phyloP scores from a whole-genome alignment of 192 early-diverging fungal species.

The Thoreauomyces humboldtii region DNA sequence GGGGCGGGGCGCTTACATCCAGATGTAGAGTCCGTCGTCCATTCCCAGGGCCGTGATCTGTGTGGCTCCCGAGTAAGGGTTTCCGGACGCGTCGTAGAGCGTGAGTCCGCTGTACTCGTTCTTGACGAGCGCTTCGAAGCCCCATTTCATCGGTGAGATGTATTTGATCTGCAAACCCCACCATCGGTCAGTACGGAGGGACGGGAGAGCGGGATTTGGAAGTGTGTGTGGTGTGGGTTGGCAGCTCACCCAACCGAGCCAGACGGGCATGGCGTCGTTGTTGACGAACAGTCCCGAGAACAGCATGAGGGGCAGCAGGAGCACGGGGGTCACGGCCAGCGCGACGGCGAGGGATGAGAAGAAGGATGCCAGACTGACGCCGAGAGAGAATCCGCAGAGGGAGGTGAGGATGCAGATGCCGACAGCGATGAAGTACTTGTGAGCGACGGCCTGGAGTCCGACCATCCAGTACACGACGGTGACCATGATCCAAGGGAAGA shows the following conservation, averaged over 20 bases:
- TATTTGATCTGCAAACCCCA: too few relatives aligned
- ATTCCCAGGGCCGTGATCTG: not conserved
- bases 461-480: conserved; percentile 55
- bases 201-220: too few relatives aligned
- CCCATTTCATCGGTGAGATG: conserved; percentile 57
- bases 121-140: conserved; percentile 36
- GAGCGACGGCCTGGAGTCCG: conserved; percentile 42
- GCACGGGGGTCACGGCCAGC: conserved; percentile 41
- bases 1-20: too few relatives aligned
- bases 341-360: conserved; percentile 47
- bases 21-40: not conserved
- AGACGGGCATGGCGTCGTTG: conserved; percentile 52
- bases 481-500: conserved; percentile 44
- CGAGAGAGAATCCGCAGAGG: conserved; percentile 52
- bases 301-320: conserved; percentile 55
- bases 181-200: too few relatives aligned
- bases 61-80: not conserved
- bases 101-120: conserved; percentile 11
- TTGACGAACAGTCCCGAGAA: conserved; percentile 64
- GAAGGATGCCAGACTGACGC: conserved; percentile 48
- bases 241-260: conserved; percentile 51
- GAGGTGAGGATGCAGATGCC: conserved; percentile 29
- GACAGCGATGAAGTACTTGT: conserved; percentile 43
- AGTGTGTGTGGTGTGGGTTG: too few relatives aligned
- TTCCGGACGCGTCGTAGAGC: not conserved